Conservation (phyloP, 2,329 filamentous ascomycete genomes). For the Alternaria gansuensis region DNA sequence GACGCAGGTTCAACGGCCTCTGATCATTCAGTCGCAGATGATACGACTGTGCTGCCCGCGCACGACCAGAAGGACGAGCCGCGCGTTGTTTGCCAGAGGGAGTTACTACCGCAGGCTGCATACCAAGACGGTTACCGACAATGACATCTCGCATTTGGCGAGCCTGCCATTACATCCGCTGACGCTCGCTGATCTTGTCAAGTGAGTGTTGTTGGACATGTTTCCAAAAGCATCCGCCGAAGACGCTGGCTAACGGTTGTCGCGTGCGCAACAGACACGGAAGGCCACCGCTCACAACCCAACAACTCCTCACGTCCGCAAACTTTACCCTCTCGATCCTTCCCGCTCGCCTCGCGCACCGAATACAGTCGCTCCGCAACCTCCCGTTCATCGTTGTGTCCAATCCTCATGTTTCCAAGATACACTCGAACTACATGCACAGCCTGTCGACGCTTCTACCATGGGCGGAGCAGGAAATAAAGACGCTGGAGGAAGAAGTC, state of each 20-base stretch:
- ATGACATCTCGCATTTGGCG: slow-evolving; percentile 81
- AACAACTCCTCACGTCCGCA: slow-evolving; percentile 84
- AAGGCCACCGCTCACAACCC: slow-evolving; percentile 80
- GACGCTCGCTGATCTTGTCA: slow-evolving; percentile 87
- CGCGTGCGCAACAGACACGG: slow-evolving; percentile 65
- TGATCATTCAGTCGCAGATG: slow-evolving; percentile 50
- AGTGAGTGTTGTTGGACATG: slow-evolving; percentile 61
- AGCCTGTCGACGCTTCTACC: slow-evolving; percentile 90
- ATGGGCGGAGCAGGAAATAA: slow-evolving; percentile 77
- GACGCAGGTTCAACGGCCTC: slow-evolving; percentile 47
- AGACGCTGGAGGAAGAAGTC: slow-evolving; percentile 84
- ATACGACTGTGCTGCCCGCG: slow-evolving; percentile 48
- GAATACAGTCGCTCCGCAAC: slow-evolving; percentile 91
- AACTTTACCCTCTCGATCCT: slow-evolving; percentile 95
- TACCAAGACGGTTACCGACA: slow-evolving; percentile 65
- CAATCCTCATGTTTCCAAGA: slow-evolving; percentile 93
- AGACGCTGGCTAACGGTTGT: slow-evolving; percentile 20
- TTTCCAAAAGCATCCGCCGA: neutral
- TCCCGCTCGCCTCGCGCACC: slow-evolving; percentile 89
- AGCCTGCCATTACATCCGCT: slow-evolving; percentile 80
- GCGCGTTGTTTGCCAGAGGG: slow-evolving; percentile 28
- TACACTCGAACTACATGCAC: slow-evolving; percentile 96
- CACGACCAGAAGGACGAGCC: slow-evolving; percentile 27
- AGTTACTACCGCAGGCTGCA: slow-evolving; percentile 38
- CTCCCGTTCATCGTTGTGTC: slow-evolving; percentile 97